Conservation (phyloP, 2,329 filamentous ascomycete genomes). For the Orbilia blumenaviensis region DNA sequence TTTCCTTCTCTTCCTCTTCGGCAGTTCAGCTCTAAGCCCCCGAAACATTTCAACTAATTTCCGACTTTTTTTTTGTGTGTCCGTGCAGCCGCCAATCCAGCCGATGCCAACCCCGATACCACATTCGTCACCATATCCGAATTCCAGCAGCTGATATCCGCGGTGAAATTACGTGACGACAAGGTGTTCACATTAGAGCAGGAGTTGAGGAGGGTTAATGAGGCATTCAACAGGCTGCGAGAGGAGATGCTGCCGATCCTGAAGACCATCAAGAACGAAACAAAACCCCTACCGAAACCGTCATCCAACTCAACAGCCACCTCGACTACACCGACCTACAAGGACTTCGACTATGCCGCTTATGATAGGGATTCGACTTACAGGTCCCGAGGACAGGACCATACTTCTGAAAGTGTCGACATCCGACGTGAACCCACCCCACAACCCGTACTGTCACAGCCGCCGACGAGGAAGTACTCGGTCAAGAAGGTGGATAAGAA, state of each 20-base stretch:
- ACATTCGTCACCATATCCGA: constrained; percentile 67
- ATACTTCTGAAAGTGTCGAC: constrained; percentile 31
- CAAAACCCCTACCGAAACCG: constrained; percentile 78
- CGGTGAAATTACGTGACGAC: constrained; percentile 88
- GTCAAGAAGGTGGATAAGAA: constrained; percentile 34
- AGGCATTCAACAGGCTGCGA: constrained; percentile 86
- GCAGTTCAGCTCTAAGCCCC: background rate
- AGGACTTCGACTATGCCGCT: constrained; percentile 33
- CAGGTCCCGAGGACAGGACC: constrained; percentile 12
- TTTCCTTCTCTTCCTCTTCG: background rate
- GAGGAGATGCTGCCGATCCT: constrained; percentile 92
- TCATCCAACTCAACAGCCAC: constrained; percentile 32
- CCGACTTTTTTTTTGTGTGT: constrained; percentile 37
- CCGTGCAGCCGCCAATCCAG: constrained; percentile 93
- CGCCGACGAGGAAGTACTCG: constrained; percentile 47
- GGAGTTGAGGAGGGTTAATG: constrained; percentile 81
- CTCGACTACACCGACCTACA: constrained; percentile 49
- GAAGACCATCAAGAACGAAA: constrained; percentile 88
- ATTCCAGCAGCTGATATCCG: constrained; percentile 87
- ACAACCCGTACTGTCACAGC: constrained; percentile 44
- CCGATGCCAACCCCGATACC: constrained; percentile 67
- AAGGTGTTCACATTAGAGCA: constrained; percentile 83
- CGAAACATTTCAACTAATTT: background rate
- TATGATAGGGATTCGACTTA: constrained; percentile 33
- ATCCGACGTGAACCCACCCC: constrained; percentile 48